phyloP scores from a whole-genome alignment of 345 rosid species.

The Camelina hispida region DNA sequence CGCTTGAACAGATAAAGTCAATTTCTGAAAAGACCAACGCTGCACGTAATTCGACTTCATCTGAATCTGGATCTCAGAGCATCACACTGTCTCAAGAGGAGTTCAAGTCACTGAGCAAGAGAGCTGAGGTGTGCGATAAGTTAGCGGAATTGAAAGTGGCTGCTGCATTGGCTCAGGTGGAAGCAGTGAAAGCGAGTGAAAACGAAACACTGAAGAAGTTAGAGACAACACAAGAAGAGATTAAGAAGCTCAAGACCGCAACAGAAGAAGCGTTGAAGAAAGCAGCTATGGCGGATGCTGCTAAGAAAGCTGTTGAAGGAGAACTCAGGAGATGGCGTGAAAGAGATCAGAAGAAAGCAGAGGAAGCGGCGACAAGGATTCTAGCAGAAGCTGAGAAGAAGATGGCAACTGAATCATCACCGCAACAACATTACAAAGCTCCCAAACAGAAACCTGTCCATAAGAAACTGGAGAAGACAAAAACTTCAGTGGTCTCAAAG shows the following conservation, averaged over 20 bases:
- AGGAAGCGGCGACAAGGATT: constrained; percentile 77
- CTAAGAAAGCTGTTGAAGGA: constrained; percentile 91
- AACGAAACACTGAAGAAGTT: constrained; percentile 79
- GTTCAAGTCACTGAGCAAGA: constrained; percentile 71
- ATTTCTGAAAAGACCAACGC: constrained; percentile 76
- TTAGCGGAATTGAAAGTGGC: constrained; percentile 93
- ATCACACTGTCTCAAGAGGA: constrained; percentile 85
- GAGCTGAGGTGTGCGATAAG: constrained; percentile 72
- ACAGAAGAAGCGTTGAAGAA: constrained; percentile 75
- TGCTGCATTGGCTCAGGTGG: constrained; percentile 94
- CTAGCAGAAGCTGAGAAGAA: constrained; percentile 64
- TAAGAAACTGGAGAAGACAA: constrained; percentile 67
- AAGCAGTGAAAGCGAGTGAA: constrained; percentile 95
- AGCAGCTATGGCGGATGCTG: constrained; percentile 97
- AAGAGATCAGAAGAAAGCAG: constrained; percentile 87
- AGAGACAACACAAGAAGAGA: constrained; percentile 73
- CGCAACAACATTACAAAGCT: constrained; percentile 63
- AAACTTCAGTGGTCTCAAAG: constrained; percentile 57
- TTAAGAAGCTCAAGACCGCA: constrained; percentile 72
- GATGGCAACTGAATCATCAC: constrained; percentile 61
- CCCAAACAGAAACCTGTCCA: constrained; percentile 57
- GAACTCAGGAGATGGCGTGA: constrained; percentile 91
- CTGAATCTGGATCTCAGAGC: constrained; percentile 71
- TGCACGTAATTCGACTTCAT: constrained; percentile 76
- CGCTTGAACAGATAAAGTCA: constrained; percentile 70